phyloP scores from a whole-genome alignment of 2,329 filamentous ascomycete genomes.

The Colletotrichum sojae region DNA sequence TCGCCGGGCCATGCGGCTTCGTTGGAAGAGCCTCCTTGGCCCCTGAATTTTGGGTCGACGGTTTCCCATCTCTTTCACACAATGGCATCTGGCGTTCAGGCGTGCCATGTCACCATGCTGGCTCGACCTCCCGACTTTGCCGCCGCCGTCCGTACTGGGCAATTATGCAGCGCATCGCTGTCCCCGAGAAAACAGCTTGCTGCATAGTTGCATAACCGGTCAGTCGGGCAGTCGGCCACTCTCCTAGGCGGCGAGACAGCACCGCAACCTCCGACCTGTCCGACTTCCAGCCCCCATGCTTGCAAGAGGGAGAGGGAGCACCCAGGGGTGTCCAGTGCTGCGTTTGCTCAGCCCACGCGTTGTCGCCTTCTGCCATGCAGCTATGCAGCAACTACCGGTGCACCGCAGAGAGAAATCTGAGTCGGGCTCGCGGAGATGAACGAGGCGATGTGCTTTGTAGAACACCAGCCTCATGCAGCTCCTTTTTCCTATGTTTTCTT shows the following conservation, averaged over 20 bases:
- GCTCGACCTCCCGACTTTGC: constrained; percentile 16
- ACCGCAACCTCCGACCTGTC: constrained; percentile 26
- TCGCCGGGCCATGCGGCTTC: constrained; percentile 27
- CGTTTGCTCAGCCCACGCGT: constrained; percentile 8
- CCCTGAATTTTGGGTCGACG: constrained; percentile 14
- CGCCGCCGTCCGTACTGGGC: constrained; percentile 14
- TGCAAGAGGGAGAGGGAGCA: neutral
- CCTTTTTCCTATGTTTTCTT: no score
- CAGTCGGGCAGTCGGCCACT: constrained; percentile 29
- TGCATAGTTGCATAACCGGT: constrained; percentile 34
- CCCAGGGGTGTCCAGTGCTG: constrained; percentile 26
- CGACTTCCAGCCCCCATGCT: constrained; percentile 20
- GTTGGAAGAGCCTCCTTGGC: constrained; percentile 10
- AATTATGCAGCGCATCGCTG: constrained; percentile 32
- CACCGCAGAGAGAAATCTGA: constrained; percentile 7
- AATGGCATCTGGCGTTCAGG: constrained; percentile 24
- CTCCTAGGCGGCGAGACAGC: constrained; percentile 15
- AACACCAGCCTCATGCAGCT: constrained; percentile 37
- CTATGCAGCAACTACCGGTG: constrained; percentile 16
- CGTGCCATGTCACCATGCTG: constrained; percentile 34
- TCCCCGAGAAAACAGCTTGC: constrained; percentile 17
- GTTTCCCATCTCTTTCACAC: constrained; percentile 7
- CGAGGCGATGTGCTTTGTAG: constrained; percentile 13
- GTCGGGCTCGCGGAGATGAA: neutral
- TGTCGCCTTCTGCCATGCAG: constrained; percentile 11